Conservation (phyloP, 164 flowering plant species). For the Stephania cephalantha region DNA sequence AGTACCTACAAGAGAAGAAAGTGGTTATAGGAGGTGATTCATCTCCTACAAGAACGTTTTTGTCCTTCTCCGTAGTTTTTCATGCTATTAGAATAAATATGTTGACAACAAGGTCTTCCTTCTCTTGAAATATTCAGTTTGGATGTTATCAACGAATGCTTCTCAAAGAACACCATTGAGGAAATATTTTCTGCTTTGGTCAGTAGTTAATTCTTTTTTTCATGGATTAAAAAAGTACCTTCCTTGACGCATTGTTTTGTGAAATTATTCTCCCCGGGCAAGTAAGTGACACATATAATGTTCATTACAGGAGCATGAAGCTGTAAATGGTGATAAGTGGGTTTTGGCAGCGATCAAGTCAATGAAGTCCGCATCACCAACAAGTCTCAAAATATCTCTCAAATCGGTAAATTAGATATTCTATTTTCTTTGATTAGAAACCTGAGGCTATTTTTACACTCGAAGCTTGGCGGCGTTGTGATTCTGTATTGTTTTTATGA, state of each 20-base stretch:
- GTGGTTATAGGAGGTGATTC: neutral
- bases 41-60: no score
- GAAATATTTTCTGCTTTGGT: slow-evolving; percentile 40
- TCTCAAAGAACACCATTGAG: slow-evolving; percentile 26
- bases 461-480: no score
- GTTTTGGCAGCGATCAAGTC: slow-evolving; percentile 3
- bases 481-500: no score
- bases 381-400: slow-evolving; percentile 1
- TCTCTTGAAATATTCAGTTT: slow-evolving; percentile 33
- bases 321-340: neutral
- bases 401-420: neutral
- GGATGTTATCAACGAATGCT: slow-evolving; percentile 43
- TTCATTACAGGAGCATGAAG: neutral
- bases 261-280: no score
- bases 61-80: no score
- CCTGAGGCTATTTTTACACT: no score
- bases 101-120: neutral
- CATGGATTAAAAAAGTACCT: neutral
- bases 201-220: slow-evolving; percentile 14
- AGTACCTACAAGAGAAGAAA: neutral
- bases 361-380: neutral
- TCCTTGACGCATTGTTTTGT: neutral
- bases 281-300: no score
- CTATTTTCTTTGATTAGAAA: no score
- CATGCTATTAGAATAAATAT: no score